These are phyloP conservation scores for Nemania sp. DNA, from an alignment of 2,329 filamentous ascomycete genomes.

Conservation along the genomic window DNA sequence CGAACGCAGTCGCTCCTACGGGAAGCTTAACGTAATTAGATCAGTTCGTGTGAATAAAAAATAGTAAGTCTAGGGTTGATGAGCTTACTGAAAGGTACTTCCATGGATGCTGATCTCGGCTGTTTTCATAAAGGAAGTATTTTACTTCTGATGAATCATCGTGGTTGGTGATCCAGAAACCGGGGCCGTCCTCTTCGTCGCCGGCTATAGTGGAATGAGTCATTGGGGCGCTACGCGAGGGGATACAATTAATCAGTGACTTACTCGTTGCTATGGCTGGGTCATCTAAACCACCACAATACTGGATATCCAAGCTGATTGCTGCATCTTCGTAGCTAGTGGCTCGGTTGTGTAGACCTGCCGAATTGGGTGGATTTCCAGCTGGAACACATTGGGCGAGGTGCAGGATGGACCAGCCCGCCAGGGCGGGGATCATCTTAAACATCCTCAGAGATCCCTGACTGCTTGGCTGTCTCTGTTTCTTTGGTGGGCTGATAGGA, in stretches of 20 bases:
- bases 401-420: neutral
- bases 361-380: neutral
- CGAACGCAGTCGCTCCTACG: conserved; percentile 41
- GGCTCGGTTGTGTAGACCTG: conserved; percentile 1
- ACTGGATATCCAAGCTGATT: conserved; percentile 16
- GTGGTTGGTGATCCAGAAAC: conserved; percentile 44
- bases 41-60: neutral
- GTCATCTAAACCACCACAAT: conserved; percentile 27
- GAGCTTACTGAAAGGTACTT: conserved; percentile 47
- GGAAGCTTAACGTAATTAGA: conserved; percentile 38
- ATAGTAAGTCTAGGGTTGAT: neutral
- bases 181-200: conserved; percentile 41
- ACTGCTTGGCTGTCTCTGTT: neutral
- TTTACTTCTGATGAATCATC: conserved; percentile 39
- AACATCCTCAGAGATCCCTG: conserved; percentile 6
- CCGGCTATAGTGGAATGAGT: conserved; percentile 24
- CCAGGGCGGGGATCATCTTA: neutral
- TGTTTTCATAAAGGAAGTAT: conserved; percentile 49
- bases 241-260: neutral
- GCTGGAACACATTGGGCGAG: conserved; percentile 4
- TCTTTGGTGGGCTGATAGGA: neutral
- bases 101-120: conserved; percentile 45
- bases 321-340: neutral
- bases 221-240: neutral
- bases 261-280: conserved; percentile 35